These are phyloP conservation scores for Talaromyces sp. DNA, from an alignment of 2,329 filamentous ascomycete species.

Conservation along the genomic window DNA sequence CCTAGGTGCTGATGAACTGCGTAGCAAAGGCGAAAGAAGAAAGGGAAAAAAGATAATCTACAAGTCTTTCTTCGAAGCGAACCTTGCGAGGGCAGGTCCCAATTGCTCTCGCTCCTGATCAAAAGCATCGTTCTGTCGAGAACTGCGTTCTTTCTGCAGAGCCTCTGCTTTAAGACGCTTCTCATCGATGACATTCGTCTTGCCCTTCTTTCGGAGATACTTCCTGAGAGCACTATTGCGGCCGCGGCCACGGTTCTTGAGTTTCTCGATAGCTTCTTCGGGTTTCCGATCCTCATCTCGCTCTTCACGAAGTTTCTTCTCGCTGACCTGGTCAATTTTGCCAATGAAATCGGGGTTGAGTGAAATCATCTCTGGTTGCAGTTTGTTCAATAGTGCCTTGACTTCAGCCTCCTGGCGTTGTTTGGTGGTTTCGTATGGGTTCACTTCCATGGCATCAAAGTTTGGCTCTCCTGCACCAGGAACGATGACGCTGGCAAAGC, in stretches of 20 bases:
- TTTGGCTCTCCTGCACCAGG: conserved; percentile 96
- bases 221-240: conserved; percentile 85
- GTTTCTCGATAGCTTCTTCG: conserved; percentile 51
- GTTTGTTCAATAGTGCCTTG: conserved; percentile 82
- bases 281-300: conserved; percentile 70
- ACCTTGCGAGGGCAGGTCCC: conserved; percentile 79
- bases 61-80: conserved; percentile 59
- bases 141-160: conserved; percentile 63
- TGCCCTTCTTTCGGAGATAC: conserved; percentile 84
- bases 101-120: conserved; percentile 66
- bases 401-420: conserved; percentile 92
- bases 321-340: conserved; percentile 73
- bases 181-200: conserved; percentile 94
- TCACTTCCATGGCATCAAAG: conserved; percentile 87
- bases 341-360: conserved; percentile 90
- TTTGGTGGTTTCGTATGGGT: conserved; percentile 90
- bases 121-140: conserved; percentile 61
- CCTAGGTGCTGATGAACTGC: conserved; percentile 8
- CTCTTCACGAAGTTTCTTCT: conserved; percentile 70
- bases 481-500: conserved; percentile 84
- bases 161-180: conserved; percentile 82
- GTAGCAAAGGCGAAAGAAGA: not conserved
- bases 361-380: conserved; percentile 95
- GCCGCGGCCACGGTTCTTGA: conserved; percentile 74
- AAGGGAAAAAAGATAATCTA: conserved; percentile 12